A percentile compares a stretch with the other conserved stretches of the same genome.
Evolutionary conservation across 2,329 filamentous ascomycete species (phyloP).

Genomic region (Tetracladium maxilliforme): DNA sequence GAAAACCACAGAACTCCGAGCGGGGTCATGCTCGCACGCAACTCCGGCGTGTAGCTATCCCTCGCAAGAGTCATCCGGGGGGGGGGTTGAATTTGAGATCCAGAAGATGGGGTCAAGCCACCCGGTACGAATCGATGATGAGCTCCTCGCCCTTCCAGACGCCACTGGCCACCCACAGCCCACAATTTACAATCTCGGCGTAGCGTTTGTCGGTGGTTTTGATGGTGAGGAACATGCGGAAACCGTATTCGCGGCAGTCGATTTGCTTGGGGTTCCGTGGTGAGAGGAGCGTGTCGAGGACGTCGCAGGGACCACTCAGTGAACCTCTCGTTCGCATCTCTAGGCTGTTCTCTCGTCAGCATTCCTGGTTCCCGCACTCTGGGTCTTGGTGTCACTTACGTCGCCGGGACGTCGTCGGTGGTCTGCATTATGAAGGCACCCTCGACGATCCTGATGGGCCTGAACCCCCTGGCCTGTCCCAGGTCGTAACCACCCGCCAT

Average conservation of each 20-base stretch:
- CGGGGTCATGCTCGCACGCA: too few species aligned
- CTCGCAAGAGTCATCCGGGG: too few species aligned
- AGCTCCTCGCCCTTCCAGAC: conserved; percentile 28
- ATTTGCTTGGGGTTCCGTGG: conserved; percentile 21
- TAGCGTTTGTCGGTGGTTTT: conserved; percentile 34
- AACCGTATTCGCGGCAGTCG: conserved; percentile 28
- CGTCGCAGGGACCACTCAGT: too few species aligned
- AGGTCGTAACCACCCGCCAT: too few species aligned
- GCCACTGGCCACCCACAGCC: conserved; percentile 32
- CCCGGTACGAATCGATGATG: too few species aligned
- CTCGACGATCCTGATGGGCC: conserved; percentile 25
- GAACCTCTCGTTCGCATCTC: too few species aligned
- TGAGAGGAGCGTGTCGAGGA: conserved; percentile 23
- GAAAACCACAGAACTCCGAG: too few species aligned
- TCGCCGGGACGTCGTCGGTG: conserved; percentile 27
- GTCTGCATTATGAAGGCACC: conserved; percentile 34
- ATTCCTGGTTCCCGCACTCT: conserved; percentile 30
- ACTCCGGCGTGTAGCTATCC: too few species aligned
- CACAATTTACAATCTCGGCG: conserved; percentile 30
- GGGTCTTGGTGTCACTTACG: conserved; percentile 28
- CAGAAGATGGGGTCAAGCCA: too few species aligned
- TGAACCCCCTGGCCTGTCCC: too few species aligned
- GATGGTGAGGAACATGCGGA: conserved; percentile 32
- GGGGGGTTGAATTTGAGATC: too few species aligned
- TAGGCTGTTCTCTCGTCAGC: conserved; percentile 13